Conservation (phyloP, 805 yeast genomes). For the Wickerhamomyces mucosus region DNA sequence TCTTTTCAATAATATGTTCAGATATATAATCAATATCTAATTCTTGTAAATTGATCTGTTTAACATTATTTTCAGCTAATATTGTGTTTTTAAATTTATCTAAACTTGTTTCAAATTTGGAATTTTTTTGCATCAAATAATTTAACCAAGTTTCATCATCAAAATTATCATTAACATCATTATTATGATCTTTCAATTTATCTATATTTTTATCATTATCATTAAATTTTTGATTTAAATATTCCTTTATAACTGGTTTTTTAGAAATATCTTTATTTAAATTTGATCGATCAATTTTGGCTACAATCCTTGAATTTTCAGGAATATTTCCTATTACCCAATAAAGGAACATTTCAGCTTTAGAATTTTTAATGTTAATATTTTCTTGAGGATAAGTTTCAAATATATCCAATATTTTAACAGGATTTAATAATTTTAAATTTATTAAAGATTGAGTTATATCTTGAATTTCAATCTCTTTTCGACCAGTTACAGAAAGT, state of each 20-base stretch:
- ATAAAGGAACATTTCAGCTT: slow-evolving; percentile 27
- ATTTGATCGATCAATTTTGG: slow-evolving; percentile 24
- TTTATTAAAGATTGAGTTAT: slow-evolving; percentile 60
- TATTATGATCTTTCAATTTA: slow-evolving; percentile 6
- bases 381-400: slow-evolving; percentile 38
- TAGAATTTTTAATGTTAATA: slow-evolving; percentile 32
- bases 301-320: slow-evolving; percentile 30
- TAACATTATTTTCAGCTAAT: slow-evolving; percentile 5
- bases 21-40: background rate
- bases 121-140: slow-evolving; percentile 22
- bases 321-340: slow-evolving; percentile 46
- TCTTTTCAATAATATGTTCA: background rate
- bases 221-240: slow-evolving; percentile 16
- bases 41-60: slow-evolving; percentile 8
- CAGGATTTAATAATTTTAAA: slow-evolving; percentile 53
- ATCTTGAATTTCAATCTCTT: slow-evolving; percentile 51
- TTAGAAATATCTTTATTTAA: slow-evolving; percentile 11
- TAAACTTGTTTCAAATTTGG: slow-evolving; percentile 11
- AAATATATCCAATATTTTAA: slow-evolving; percentile 41
- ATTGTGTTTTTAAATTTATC: slow-evolving; percentile 15
- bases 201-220: slow-evolving; percentile 5
- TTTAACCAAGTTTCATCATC: slow-evolving; percentile 28
- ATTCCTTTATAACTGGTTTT: slow-evolving; percentile 14
- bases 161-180: slow-evolving; percentile 2
- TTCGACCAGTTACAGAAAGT: slow-evolving; percentile 37